Conservation (phyloP, 306 rosid genomes). For the Casuarina glauca region DNA sequence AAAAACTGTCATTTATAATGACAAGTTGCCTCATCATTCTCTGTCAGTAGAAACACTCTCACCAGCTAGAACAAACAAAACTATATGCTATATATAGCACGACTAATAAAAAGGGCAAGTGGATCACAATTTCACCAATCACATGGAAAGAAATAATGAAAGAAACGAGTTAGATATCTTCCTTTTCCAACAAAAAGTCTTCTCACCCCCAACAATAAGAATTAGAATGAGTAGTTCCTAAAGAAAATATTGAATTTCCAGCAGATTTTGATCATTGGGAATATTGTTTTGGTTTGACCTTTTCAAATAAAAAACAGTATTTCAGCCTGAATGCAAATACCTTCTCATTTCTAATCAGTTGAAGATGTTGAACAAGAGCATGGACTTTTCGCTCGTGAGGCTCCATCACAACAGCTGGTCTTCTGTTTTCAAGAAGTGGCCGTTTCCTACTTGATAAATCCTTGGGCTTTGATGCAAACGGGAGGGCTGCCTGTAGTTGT, state of each 20-base stretch:
- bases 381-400: constrained; percentile 63
- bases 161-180: background rate
- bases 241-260: background rate
- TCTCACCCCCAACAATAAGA: background rate
- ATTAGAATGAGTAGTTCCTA: background rate
- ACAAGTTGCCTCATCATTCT: background rate
- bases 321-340: constrained; percentile 34
- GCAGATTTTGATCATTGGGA: constrained; percentile 7
- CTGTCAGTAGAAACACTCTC: background rate
- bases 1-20: background rate
- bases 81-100: background rate
- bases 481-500: constrained; percentile 62
- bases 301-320: constrained; percentile 9
- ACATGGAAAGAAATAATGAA: background rate
- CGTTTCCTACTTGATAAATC: constrained; percentile 44
- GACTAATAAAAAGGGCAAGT: too few relatives aligned
- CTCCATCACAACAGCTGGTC: constrained; percentile 69
- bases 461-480: constrained; percentile 78
- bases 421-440: constrained; percentile 57
- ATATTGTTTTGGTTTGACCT: background rate
- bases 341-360: constrained; percentile 52
- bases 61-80: background rate
- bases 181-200: too few relatives aligned
- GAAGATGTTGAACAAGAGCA: constrained; percentile 67
- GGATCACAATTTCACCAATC: background rate